Conservation (phyloP, 106 monocot species). For the Cymbidium sinense region DNA sequence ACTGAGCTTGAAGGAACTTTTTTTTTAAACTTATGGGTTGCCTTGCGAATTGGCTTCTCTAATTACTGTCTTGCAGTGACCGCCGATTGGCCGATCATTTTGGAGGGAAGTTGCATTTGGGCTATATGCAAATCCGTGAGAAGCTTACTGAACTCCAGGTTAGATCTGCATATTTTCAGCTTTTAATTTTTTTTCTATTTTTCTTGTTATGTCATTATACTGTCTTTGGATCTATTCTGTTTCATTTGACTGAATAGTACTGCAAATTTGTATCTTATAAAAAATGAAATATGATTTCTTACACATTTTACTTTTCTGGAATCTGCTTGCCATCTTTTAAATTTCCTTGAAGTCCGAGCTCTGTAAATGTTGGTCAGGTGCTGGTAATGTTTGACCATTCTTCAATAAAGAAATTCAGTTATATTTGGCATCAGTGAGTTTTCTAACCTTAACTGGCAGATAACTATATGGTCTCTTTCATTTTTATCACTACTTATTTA, state of each 20-base stretch:
- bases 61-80: slow-evolving; percentile 51
- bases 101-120: slow-evolving; percentile 95
- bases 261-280: background rate
- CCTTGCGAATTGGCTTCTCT: slow-evolving; percentile 13
- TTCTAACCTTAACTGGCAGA: slow-evolving; percentile 29
- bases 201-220: background rate
- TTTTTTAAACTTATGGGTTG: background rate
- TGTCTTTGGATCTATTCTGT: background rate
- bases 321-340: slow-evolving; percentile 9
- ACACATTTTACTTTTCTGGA: slow-evolving; percentile 4
- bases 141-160: slow-evolving; percentile 78
- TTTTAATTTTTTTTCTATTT: slow-evolving; percentile 2
- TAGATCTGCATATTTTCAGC: background rate
- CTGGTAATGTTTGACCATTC: slow-evolving; percentile 45
- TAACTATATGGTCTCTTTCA: slow-evolving; percentile 21
- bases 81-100: slow-evolving; percentile 94
- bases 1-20: slow-evolving; percentile 1
- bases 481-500: slow-evolving; percentile 13
- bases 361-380: slow-evolving; percentile 54
- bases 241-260: background rate
- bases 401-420: slow-evolving; percentile 46
- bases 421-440: slow-evolving; percentile 57
- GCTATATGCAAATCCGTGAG: slow-evolving; percentile 94
- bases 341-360: slow-evolving; percentile 37
- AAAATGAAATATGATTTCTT: slow-evolving; percentile 1